Conservation (phyloP, 805 yeast genomes). For the Metschnikowia lunata region DNA sequence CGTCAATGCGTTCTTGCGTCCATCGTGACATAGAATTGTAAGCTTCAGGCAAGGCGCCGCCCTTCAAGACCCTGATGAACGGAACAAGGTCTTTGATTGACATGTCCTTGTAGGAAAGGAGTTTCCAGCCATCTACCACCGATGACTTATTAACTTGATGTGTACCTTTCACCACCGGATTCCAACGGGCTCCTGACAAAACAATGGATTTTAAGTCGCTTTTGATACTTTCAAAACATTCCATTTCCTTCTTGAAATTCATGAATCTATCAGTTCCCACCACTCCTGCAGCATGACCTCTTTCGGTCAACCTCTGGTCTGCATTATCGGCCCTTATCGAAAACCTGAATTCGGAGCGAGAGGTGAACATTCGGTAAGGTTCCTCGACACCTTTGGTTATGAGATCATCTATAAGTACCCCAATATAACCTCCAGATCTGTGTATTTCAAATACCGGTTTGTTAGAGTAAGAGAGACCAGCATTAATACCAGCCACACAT, state of each 20-base stretch:
- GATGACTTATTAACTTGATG: conserved; percentile 42
- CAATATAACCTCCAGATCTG: conserved; percentile 84
- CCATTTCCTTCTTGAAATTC: conserved; percentile 41
- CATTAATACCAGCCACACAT: conserved; percentile 90
- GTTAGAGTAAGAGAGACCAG: conserved; percentile 55
- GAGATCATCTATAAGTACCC: conserved; percentile 89
- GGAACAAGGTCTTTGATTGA: conserved; percentile 28
- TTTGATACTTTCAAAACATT: conserved; percentile 41
- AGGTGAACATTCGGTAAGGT: conserved; percentile 97
- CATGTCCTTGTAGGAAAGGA: conserved; percentile 53
- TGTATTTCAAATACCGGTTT: conserved; percentile 49
- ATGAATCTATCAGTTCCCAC: conserved; percentile 58
- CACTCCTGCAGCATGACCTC: conserved; percentile 64
- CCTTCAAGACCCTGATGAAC: conserved; percentile 20
- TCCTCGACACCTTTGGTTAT: conserved; percentile 94
- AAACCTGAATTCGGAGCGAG: conserved; percentile 89
- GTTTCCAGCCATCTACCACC: conserved; percentile 58
- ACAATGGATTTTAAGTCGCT: conserved; percentile 41
- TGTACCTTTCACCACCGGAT: conserved; percentile 39
- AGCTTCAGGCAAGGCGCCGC: conserved; percentile 21
- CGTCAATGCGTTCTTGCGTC: conserved; percentile 56
- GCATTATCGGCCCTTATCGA: conserved; percentile 94
- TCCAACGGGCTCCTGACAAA: conserved; percentile 64
- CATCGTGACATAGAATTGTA: conserved; percentile 31
- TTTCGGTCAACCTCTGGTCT: conserved; percentile 71